Conservation (phyloP, 2,329 filamentous ascomycete genomes). For the Sporothrix luriei region DNA sequence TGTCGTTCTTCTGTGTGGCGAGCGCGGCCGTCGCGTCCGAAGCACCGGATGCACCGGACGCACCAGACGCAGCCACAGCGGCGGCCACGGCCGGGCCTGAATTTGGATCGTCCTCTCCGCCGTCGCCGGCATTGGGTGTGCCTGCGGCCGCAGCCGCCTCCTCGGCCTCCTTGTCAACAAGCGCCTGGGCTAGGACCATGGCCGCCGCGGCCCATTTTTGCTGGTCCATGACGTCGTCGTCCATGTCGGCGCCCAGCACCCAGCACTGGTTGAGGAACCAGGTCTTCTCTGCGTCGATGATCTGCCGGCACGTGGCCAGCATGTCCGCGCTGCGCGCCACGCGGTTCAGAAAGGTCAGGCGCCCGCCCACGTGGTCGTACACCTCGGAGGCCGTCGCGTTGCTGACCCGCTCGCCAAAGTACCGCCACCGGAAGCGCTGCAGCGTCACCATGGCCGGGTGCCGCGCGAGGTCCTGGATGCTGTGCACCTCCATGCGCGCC, state of each 20-base stretch:
- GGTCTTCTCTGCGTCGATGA: slow-evolving; percentile 69
- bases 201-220: slow-evolving; percentile 94
- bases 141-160: background rate
- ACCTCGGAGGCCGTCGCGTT: slow-evolving; percentile 68
- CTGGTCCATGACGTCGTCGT: slow-evolving; percentile 68
- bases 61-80: background rate
- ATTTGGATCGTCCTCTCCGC: slow-evolving; percentile 63
- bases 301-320: slow-evolving; percentile 69
- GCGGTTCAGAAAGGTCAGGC: slow-evolving; percentile 82
- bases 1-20: no score
- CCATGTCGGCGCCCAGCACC: slow-evolving; percentile 71
- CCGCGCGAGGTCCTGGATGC: slow-evolving; percentile 81
- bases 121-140: slow-evolving; percentile 42
- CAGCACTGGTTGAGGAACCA: slow-evolving; percentile 78
- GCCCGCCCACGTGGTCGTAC: slow-evolving; percentile 84
- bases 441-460: slow-evolving; percentile 75
- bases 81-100: slow-evolving; percentile 5
- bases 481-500: slow-evolving; percentile 91
- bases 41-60: no score
- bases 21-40: background rate
- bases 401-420: slow-evolving; percentile 65
- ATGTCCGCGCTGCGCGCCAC: slow-evolving; percentile 87
- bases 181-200: slow-evolving; percentile 83
- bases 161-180: slow-evolving; percentile 76
- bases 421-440: slow-evolving; percentile 75